Evolutionary conservation across 192 early-diverging fungal genomes (phyloP).

Genomic region (Oehlia diaphana): DNA sequence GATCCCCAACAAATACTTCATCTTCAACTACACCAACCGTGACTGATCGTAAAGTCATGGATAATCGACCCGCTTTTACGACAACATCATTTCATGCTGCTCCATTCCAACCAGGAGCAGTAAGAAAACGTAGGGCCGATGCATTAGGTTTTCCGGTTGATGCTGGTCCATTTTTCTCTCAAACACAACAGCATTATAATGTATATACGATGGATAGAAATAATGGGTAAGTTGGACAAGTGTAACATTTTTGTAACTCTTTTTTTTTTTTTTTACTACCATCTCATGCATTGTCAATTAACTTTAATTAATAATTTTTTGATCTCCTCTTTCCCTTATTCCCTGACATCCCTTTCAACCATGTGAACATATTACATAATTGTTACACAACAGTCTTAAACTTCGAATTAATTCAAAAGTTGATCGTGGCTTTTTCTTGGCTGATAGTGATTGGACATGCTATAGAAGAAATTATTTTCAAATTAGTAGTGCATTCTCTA

Average conservation of each 20-base stretch:
- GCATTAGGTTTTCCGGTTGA: slow-evolving; percentile 39
- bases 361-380: too few species aligned
- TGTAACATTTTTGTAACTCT: not conserved
- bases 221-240: slow-evolving; percentile 35
- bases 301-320: not conserved
- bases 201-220: slow-evolving; percentile 64
- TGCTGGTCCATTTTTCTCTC: slow-evolving; percentile 68
- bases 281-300: not conserved
- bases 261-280: too few species aligned
- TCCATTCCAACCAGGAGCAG: slow-evolving; percentile 6
- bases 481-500: slow-evolving; percentile 67
- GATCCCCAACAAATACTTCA: not conserved
- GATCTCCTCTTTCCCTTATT: not conserved
- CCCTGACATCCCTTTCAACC: too few species aligned
- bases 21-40: not conserved
- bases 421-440: slow-evolving; percentile 91
- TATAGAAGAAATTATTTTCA: slow-evolving; percentile 96
- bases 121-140: slow-evolving; percentile 22
- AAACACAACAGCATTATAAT: slow-evolving; percentile 64
- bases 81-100: slow-evolving; percentile 23
- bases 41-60: slow-evolving; percentile 23
- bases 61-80: slow-evolving; percentile 17
- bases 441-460: slow-evolving; percentile 89
- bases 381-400: slow-evolving; percentile 43
- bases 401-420: slow-evolving; percentile 74